Base-by-base conservation (phyloP, 768 basidiomycete genomes). In the Suillus placidus region DNA sequence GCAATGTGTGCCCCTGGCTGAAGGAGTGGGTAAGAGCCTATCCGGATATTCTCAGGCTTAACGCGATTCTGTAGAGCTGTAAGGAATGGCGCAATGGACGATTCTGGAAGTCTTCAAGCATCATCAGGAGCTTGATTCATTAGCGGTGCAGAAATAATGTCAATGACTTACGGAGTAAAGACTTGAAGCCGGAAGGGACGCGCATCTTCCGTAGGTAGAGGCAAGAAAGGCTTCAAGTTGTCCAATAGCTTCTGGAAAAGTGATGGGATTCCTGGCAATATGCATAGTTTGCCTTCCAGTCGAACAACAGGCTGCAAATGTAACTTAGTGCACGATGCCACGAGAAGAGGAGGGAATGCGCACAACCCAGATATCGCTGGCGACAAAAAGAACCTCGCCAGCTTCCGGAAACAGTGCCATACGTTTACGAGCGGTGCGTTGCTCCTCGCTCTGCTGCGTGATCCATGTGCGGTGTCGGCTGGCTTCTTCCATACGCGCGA, bases 401-500 rank as follows among this genome's bases (percentile, higher is more conserved):
- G 83, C 76, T 18, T 85, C 83, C 1, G 96, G 96, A 73, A 99
- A 94, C 38, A 95, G 78, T 0, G 94, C 96, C 96, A 99, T 99
- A 57, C 95, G 83, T 69, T 88, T 82, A 32, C 91, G 87, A 3
- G 95, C 96, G 6, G 82, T 83, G 37, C 81, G 81, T 73, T 97
- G 94, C 70, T 94, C 90, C 6, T 86, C 82, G 13, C 85, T 91
- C 76, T 92, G 92, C 30, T 83, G 80, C 18, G 80, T 73, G 3
- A 88, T 75, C 78, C 88, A 87, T 30, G 84, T 81, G 26, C 88
- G 80, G 54, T 85, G 80, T 63, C 83, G 86, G 66, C 79, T 82
- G 75, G 87, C 82, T 20, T 85, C 87, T 43, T 76, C 80, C 88
- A 97, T 91, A 7, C 95, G 87, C 3, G 78, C 70, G 10, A 94